Base-by-base conservation (phyloP, 805 yeast species). In the Saturnispora kantuleensis region DNA sequence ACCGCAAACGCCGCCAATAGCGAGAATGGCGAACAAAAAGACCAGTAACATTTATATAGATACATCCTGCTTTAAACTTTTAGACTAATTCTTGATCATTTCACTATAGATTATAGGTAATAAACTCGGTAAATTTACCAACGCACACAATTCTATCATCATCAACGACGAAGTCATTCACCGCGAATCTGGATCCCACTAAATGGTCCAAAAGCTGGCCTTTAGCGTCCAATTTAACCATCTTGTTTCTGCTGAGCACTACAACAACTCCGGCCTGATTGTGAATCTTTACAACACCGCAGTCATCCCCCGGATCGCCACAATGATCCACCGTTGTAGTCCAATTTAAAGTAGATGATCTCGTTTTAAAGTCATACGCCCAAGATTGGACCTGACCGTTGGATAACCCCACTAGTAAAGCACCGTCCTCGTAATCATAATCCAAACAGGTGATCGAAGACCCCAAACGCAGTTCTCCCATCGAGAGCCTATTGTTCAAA, bases 401-500 rank as follows among this genome's bases (percentile, higher is more conserved):
- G 3, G 32, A 35, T 17, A 46, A 50, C 2, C 62, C 66, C 5
- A 48, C 43, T 11, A 35, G 26, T 10, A 54, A 28, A 3, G 46
- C 31, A 16, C 15, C 13, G 8, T 42, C 37, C 1, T 26, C 37
- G 13, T 35, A 21, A 3, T 49, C 45, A 32, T 21, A 10, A 35
- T 44, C 16, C 48, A 35, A 8, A 47, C 45, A 7, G 2, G 39
- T 52, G 15, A 44, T 46, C 7, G 13, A 26, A 16, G 30, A 21
- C 2, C 43, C 42, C 5, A 44, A 48, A 13, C 40, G 18, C 16
- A 53, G 47, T 40, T 62, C 65, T 1, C 58, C 56, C 10, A 55
- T 31, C 13, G 41, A 52, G 5, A 51, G 28, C 29, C 55, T 46
- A 2, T 54, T 55, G 21, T 63, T 54, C 29, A 65, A 30, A 55